A percentile compares a stretch with the other conserved stretches of the same genome.
phyloP scores from a whole-genome alignment of 805 yeast species.

The Candida insectalens region DNA sequence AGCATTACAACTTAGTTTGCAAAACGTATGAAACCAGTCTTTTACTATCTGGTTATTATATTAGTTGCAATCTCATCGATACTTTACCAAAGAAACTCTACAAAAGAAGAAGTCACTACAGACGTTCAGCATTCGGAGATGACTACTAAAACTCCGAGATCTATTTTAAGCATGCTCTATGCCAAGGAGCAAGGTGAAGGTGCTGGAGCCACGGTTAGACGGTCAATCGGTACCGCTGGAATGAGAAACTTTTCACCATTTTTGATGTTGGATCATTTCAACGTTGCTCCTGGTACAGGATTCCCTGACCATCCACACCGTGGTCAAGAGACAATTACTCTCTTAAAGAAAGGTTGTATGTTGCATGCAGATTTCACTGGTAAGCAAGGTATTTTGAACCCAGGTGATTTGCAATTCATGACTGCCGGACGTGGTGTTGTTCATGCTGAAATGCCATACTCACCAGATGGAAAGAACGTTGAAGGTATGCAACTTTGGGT shows the following conservation, averaged over 20 bases:
- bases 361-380: constrained; percentile 88
- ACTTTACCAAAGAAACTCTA: neutral
- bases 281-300: constrained; percentile 53
- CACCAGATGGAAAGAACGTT: constrained; percentile 35
- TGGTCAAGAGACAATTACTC: constrained; percentile 76
- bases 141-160: constrained; percentile 30
- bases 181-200: constrained; percentile 77
- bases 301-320: constrained; percentile 81
- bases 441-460: constrained; percentile 80
- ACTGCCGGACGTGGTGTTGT: constrained; percentile 86
- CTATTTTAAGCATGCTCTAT: constrained; percentile 38
- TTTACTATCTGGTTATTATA: too few relatives aligned
- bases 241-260: constrained; percentile 77
- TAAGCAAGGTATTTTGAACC: constrained; percentile 59
- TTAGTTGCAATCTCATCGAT: too few relatives aligned
- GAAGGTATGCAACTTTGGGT: constrained; percentile 85
- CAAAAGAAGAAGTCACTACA: neutral
- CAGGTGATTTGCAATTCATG: constrained; percentile 90
- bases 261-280: constrained; percentile 73
- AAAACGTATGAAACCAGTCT: too few relatives aligned
- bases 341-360: constrained; percentile 53
- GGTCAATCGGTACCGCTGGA: constrained; percentile 63
- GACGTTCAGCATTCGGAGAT: constrained; percentile 5
- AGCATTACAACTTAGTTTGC: too few relatives aligned
- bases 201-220: constrained; percentile 76